phyloP scores from a whole-genome alignment of 768 basidiomycete genomes.

The Filobasidium floriforme region DNA sequence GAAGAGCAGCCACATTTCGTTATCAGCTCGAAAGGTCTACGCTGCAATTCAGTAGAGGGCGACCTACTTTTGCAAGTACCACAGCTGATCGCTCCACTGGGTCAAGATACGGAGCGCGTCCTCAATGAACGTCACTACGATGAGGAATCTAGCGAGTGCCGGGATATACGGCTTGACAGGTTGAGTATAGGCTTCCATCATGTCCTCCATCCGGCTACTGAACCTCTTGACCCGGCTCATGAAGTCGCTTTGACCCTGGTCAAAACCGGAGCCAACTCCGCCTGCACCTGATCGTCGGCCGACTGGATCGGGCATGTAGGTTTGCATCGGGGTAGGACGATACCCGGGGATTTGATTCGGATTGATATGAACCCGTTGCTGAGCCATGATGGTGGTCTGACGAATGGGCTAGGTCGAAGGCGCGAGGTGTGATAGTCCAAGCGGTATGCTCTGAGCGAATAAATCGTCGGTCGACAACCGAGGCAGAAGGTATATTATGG shows the following conservation, averaged over 20 bases:
- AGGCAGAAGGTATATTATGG: no score
- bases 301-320: constrained; percentile 23
- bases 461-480: no score
- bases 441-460: no score
- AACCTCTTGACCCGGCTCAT: constrained; percentile 36
- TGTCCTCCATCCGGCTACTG: constrained; percentile 65
- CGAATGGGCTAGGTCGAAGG: no score
- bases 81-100: constrained; percentile 94
- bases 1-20: neutral
- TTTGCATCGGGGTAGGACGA: constrained; percentile 24
- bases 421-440: no score
- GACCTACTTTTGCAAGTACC: constrained; percentile 90
- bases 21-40: neutral
- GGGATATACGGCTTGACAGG: constrained; percentile 83
- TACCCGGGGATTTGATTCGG: constrained; percentile 32
- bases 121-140: constrained; percentile 96
- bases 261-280: constrained; percentile 5
- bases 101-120: constrained; percentile 87
- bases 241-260: constrained; percentile 20
- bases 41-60: neutral
- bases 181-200: constrained; percentile 74
- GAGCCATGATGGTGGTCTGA: constrained; percentile 19
- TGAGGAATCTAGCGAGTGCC: constrained; percentile 87
- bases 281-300: constrained; percentile 14
- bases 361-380: constrained; percentile 43